Conservation (phyloP, 305 asterid genomes). For the Solanum hybrid region DNA sequence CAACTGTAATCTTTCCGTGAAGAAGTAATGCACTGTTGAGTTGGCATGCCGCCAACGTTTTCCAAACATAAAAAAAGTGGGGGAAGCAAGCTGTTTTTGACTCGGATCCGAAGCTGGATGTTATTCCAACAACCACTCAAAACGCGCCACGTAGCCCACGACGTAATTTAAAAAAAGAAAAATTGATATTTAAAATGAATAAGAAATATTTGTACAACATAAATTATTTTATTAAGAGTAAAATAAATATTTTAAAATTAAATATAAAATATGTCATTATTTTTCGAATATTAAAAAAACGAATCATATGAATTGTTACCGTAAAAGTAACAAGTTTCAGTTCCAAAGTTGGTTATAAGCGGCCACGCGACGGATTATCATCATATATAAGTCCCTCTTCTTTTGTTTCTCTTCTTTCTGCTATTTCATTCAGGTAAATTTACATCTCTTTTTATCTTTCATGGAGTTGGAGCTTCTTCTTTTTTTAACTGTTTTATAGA, state of each 20-base stretch:
- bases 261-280: too few relatives aligned
- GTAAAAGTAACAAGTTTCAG: not conserved
- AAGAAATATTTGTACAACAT: too few relatives aligned
- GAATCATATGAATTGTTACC: too few relatives aligned
- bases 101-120: not conserved
- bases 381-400: not conserved
- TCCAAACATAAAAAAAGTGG: not conserved
- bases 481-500: not conserved
- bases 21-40: not conserved
- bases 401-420: not conserved
- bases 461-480: not conserved
- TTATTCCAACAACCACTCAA: not conserved
- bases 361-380: constrained; percentile 18
- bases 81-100: not conserved
- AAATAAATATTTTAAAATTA: too few relatives aligned
- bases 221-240: too few relatives aligned
- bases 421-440: not conserved
- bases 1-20: not conserved
- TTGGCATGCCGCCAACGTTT: not conserved
- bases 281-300: too few relatives aligned
- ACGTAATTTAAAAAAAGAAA: not conserved
- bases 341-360: constrained; percentile 9
- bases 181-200: too few relatives aligned
- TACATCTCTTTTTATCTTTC: not conserved
- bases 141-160: not conserved